Evolutionary conservation across 1,284 basidiomycete genomes (phyloP), one percentile per base, ranked within the genome.

Genomic region (Rhodotorula sp.): DNA sequence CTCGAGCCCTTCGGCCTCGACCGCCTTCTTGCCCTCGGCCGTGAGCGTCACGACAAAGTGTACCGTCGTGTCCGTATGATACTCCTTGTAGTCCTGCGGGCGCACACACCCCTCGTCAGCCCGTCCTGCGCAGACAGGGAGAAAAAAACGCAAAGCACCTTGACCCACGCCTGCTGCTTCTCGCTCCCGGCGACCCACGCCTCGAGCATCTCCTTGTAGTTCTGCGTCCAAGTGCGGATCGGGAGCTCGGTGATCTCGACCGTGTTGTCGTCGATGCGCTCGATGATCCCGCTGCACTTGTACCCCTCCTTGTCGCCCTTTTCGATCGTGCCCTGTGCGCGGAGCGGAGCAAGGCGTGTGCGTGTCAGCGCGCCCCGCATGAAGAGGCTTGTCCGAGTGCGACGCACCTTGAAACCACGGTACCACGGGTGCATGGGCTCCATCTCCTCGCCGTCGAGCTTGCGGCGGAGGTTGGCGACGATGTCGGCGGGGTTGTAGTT

Each of bases 191-290:
- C 80, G 39, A 86, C 83, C 82, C 85, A 85, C 67, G 84, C 84
- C 82, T 99, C 96, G 51, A 99, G 85, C 80, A 92, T 90, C 51
- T 89, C 88, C 84, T 99, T 99, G 86, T 92, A 99, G 64, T 84
- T 86, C 80, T 91, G 88, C 0, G 96, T 99, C 97, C 97, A 99
- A 78, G 88, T 90, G 78, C 96, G 91, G 76, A 99, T 90, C 1
- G 97, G 97, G 69, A 99, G 83, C 83, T 99, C 97, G 44, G 91
- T 97, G 81, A 99, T 91, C 83, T 97, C 94, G 65, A 98, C 86
- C 1, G 92, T 97, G 44, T 88, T 90, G 74, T 94, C 91, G 81
- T 92, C 89, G 77, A 91, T 81, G 85, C 95, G 94, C 50, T 84
- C 86, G 63, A 87, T 87, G 54, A 89, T 82, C 67, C 97, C 97